Percentiles rank a stretch among this genome's conserved stretches.
Evolutionary conservation across 2,329 filamentous ascomycete species (phyloP).

Genomic region (Aureobasidium lini): DNA sequence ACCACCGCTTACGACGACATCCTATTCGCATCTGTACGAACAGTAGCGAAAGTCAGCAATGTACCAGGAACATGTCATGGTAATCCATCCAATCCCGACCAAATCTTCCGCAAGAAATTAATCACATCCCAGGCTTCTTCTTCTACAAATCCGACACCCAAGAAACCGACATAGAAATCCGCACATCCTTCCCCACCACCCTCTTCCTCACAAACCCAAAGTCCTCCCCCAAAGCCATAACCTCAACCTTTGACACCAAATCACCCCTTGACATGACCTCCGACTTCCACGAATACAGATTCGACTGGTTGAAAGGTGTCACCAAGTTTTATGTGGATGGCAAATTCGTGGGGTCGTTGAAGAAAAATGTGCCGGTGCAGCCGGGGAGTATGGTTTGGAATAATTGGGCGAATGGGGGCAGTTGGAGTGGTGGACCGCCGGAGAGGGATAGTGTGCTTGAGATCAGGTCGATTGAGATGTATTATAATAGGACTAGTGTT

Average conservation of each 20-base stretch:
- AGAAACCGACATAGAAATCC: conserved; percentile 67
- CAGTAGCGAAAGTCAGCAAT: conserved; percentile 55
- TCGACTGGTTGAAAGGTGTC: conserved; percentile 58
- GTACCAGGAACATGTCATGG: conserved; percentile 61
- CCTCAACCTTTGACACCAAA: conserved; percentile 54
- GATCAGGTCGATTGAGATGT: conserved; percentile 65
- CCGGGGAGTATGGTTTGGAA: conserved; percentile 62
- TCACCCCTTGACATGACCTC: conserved; percentile 55
- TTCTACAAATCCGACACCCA: conserved; percentile 75
- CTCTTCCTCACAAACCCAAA: conserved; percentile 49
- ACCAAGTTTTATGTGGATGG: conserved; percentile 66
- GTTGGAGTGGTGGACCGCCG: conserved; percentile 68
- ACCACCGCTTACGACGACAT: conserved; percentile 55
- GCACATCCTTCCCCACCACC: neutral
- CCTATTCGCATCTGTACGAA: conserved; percentile 63
- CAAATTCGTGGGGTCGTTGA: conserved; percentile 46
- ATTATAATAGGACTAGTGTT: conserved; percentile 54
- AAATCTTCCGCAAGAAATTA: neutral
- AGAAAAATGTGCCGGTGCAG: conserved; percentile 40
- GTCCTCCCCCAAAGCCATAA: conserved; percentile 53
- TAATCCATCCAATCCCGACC: neutral
- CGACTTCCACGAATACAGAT: conserved; percentile 71
- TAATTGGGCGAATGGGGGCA: conserved; percentile 52
- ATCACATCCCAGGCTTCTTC: conserved; percentile 51
- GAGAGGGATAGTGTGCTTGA: conserved; percentile 53